Evolutionary conservation across 2,329 filamentous ascomycete species (phyloP).

Genomic region (Aureobasidium sp.): DNA sequence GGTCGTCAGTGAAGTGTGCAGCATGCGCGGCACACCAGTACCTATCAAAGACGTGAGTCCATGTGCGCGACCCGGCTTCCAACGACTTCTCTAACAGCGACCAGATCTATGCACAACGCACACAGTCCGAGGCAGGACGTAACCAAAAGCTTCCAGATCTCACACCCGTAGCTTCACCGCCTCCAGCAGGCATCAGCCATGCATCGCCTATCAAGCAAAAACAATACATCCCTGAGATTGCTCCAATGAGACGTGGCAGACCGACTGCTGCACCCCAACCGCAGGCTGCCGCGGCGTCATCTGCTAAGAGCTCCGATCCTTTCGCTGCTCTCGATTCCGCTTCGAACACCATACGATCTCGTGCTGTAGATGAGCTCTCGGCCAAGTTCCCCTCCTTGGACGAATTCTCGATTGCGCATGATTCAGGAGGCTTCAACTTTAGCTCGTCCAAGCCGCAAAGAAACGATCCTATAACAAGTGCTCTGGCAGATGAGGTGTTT

Average conservation of each 20-base stretch:
- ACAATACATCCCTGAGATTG: slow-evolving; percentile 75
- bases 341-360: slow-evolving; percentile 39
- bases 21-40: slow-evolving; percentile 78
- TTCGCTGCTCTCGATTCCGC: slow-evolving; percentile 82
- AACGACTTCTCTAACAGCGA: slow-evolving; percentile 21
- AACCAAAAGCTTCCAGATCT: slow-evolving; percentile 52
- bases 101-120: slow-evolving; percentile 46
- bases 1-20: slow-evolving; percentile 76
- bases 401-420: slow-evolving; percentile 84
- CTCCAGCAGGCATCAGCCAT: slow-evolving; percentile 17
- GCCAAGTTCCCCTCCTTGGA: slow-evolving; percentile 83
- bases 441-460: slow-evolving; percentile 28
- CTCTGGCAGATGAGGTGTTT: slow-evolving; percentile 80
- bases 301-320: slow-evolving; percentile 66
- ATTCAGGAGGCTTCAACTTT: slow-evolving; percentile 84
- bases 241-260: slow-evolving; percentile 85
- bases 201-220: slow-evolving; percentile 58
- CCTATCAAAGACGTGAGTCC: slow-evolving; percentile 77
- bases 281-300: slow-evolving; percentile 44
- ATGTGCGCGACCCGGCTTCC: background rate
- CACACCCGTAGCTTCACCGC: slow-evolving; percentile 46
- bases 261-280: slow-evolving; percentile 49
- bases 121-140: slow-evolving; percentile 56
- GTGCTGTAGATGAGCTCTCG: slow-evolving; percentile 70
- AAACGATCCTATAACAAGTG: slow-evolving; percentile 63